Base-by-base conservation (phyloP, 345 rosid species). In the Stellera chamaejasme region DNA sequence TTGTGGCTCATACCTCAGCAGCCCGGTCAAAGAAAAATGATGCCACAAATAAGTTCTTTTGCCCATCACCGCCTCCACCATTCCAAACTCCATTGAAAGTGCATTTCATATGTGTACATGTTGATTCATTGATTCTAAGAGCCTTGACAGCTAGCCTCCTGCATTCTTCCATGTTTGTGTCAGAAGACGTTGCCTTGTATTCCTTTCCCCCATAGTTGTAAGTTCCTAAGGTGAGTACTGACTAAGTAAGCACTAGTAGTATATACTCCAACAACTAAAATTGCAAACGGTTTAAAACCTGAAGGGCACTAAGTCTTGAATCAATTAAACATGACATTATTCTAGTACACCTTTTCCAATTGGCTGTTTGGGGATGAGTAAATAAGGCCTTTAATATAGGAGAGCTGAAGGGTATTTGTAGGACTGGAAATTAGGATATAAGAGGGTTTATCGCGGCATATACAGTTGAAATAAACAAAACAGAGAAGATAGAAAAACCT, bases 31-130 rank as follows among this genome's bases (percentile, higher is more conserved):
- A 93, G 86, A 93, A 93, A 68, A 93, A 93, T 0, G 97, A 93
- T 45, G 99, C 97, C 46, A 93, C 89, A 60, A 93, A 89, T 61
- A 93, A 67, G 66, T 87, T 80, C 75, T 81, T 89, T 63, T 87
- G 97, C 27, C 99, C 99, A 80, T 88, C 97, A 53, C 99, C 97
- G n/a, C 95, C 83, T 53, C 99, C 99, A 42, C 99, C 99, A 63
- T 89, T 93, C 99, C 99, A 93, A 46, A 93, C 61, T 46, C 99
- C 99, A 39, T 96, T 96, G 16, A 93, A 93, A 58, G 99, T 80
- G 74, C 99, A 93, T 72, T 88, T 79, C 92, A 84, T 81, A 73
- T 87, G 82, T 10, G 80, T 83, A 51, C 99, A 93, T 25, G 96
- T 70, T 26, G 88, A 59, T 39, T 83, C 90, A 48, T 93, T 93